phyloP scores from a whole-genome alignment of 2,329 filamentous ascomycete genomes.

The Ophiostoma ulmi region DNA sequence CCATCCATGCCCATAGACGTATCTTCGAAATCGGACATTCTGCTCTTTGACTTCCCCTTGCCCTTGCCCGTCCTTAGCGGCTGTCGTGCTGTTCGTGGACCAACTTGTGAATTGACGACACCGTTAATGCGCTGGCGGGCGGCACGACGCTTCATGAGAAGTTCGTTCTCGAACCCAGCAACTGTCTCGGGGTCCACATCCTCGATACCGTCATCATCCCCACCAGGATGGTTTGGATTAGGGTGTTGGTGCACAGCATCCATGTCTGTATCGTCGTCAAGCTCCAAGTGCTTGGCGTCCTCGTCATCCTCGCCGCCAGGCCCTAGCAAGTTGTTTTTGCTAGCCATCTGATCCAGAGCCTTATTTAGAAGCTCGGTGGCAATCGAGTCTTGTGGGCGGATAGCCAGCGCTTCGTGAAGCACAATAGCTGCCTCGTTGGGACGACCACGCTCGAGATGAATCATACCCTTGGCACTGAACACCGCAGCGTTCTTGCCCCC shows the following conservation, averaged over 20 bases:
- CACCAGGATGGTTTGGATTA: background rate
- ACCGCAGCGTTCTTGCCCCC: constrained; percentile 74
- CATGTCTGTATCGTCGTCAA: constrained; percentile 7
- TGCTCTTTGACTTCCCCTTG: constrained; percentile 40
- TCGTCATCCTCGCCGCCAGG: background rate
- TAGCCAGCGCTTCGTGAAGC: constrained; percentile 77
- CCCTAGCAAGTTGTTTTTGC: constrained; percentile 34
- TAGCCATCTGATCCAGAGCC: constrained; percentile 59
- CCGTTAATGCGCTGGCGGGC: constrained; percentile 34
- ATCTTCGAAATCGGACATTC: constrained; percentile 25
- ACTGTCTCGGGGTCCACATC: constrained; percentile 29
- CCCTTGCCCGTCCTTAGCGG: constrained; percentile 36
- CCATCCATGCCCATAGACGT: background rate
- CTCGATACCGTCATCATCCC: constrained; percentile 26
- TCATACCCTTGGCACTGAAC: constrained; percentile 77
- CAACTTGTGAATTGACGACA: constrained; percentile 23
- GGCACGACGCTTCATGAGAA: constrained; percentile 44
- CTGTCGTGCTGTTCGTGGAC: constrained; percentile 29
- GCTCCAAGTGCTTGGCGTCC: constrained; percentile 13
- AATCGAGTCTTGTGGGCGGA: constrained; percentile 73
- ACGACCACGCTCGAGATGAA: constrained; percentile 70
- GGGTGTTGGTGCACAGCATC: constrained; percentile 31
- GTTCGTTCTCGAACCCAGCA: constrained; percentile 48
- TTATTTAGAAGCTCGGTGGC: constrained; percentile 72
- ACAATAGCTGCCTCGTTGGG: constrained; percentile 73